These are phyloP conservation scores for Castanospermum australe DNA, from an alignment of 306 rosid species.

Conservation along the genomic window DNA sequence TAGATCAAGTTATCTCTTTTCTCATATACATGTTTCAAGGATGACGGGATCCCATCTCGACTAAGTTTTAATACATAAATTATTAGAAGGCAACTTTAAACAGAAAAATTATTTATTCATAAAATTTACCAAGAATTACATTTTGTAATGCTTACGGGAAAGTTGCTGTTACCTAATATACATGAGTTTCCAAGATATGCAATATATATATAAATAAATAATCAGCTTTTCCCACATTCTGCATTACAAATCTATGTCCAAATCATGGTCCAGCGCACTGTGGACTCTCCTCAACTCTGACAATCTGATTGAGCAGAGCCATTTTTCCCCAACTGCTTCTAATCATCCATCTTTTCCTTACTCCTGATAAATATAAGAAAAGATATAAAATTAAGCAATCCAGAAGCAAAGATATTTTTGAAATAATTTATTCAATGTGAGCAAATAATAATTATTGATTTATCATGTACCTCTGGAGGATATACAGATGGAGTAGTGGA, in stretches of 20 bases:
- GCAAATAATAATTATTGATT: not conserved
- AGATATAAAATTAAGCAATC: not conserved
- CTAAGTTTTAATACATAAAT: not conserved
- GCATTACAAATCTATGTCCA: constrained; percentile 23
- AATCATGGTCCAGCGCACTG: not conserved
- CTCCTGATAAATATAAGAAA: constrained; percentile 42
- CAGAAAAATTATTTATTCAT: not conserved
- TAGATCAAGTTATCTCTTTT: not conserved
- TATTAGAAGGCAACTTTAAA: not conserved
- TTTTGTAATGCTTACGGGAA: constrained; percentile 5
- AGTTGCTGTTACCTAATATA: constrained; percentile 12
- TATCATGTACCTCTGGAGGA: constrained; percentile 49
- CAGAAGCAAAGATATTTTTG: not conserved
- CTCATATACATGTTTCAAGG: not conserved
- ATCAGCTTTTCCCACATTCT: constrained; percentile 21
- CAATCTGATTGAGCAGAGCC: constrained; percentile 23
- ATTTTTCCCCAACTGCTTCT: constrained; percentile 23
- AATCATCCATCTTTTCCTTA: constrained; percentile 22
- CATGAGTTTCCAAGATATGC: constrained; percentile 32
- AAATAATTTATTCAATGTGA: not conserved
- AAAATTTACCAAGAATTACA: constrained; percentile 22
- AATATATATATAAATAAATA: constrained; percentile 27
- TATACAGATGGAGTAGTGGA: constrained; percentile 34
- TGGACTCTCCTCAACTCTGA: not conserved
- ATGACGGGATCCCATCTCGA: not conserved